Conservation (phyloP, 2,329 filamentous ascomycete genomes). For the Botryotinia narcissicola region DNA sequence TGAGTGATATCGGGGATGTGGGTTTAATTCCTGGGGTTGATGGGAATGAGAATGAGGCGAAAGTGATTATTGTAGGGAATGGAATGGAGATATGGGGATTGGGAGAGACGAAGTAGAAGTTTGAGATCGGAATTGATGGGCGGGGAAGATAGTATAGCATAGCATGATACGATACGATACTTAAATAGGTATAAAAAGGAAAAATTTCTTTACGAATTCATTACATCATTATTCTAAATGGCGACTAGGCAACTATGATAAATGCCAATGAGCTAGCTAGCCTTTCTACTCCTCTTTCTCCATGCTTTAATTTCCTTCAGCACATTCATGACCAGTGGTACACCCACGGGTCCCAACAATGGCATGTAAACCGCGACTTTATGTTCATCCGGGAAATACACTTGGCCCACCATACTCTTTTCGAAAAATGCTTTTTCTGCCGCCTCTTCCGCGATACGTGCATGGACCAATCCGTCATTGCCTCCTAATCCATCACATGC, state of each 20-base stretch:
- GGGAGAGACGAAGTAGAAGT: neutral
- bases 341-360: constrained; percentile 82
- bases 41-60: constrained; percentile 8
- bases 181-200: neutral
- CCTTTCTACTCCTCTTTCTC: constrained; percentile 33
- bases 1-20: constrained; percentile 58
- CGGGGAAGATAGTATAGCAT: neutral
- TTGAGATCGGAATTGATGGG: neutral
- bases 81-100: constrained; percentile 38
- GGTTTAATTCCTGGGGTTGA: constrained; percentile 27
- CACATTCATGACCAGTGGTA: constrained; percentile 80
- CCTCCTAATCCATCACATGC: constrained; percentile 71
- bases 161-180: neutral
- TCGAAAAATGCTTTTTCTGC: constrained; percentile 96
- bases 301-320: constrained; percentile 71
- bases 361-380: constrained; percentile 96
- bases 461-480: constrained; percentile 70
- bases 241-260: no score
- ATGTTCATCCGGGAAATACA: constrained; percentile 98
- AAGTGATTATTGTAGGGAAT: constrained; percentile 38
- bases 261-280: neutral
- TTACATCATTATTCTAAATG: constrained; percentile 18
- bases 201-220: neutral
- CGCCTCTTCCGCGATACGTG: constrained; percentile 79
- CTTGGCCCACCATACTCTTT: constrained; percentile 97